Evolutionary conservation across 805 yeast species (phyloP), one percentile per base, ranked within the genome.

Genomic region (Jamesozyma gamospora): DNA sequence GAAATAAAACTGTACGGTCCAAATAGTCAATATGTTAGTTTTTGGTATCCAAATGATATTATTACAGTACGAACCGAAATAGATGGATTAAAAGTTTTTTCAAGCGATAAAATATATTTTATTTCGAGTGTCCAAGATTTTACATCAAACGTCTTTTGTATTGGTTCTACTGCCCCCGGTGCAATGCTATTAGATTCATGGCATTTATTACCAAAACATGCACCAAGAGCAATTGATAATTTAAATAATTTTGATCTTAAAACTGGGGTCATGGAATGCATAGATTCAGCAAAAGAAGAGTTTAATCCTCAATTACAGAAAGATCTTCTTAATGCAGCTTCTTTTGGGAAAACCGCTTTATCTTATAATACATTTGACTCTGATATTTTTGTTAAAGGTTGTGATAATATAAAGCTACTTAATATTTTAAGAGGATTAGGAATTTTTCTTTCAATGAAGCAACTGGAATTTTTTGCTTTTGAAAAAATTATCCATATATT

Each of bases 81-180:
- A 1, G 94, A 87, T 58, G 95, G 96, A 0, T 45, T 87, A 11
- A 74, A 78, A 30, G 69, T 83, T 0, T 50, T 87, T n/a, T 76
- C 85, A 0, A 52, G 63, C 3, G 69, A 67, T 8, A 69, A 71
- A 32, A 64, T 82, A 13, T 80, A 79, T 44, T 74, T 82, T 40
- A 55, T 87, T 9, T 64, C 79, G 7, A 70, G 79, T 45, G 94
- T 92, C 0, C 68, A 75, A 0, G 63, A 64, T 2, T 57, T 65
- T 0, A 74, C 82, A 0, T 69, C 71, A 3, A 76, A 77, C 29
- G 70, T 84, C 6, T 86, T 86, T 58, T 75, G 74, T 51, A 75
- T 88, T 35, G 98, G 97, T 0, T 85, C 96, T 0, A 72, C 84
- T 0, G 72, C 83, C 27, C 82, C 96, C 1, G 71, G 92, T 26